A percentile compares a stretch with the other conserved stretches of the same genome.
These are phyloP conservation scores for Cercospora zeina DNA, from an alignment of 2,329 filamentous ascomycete genomes.

Conservation along the genomic window DNA sequence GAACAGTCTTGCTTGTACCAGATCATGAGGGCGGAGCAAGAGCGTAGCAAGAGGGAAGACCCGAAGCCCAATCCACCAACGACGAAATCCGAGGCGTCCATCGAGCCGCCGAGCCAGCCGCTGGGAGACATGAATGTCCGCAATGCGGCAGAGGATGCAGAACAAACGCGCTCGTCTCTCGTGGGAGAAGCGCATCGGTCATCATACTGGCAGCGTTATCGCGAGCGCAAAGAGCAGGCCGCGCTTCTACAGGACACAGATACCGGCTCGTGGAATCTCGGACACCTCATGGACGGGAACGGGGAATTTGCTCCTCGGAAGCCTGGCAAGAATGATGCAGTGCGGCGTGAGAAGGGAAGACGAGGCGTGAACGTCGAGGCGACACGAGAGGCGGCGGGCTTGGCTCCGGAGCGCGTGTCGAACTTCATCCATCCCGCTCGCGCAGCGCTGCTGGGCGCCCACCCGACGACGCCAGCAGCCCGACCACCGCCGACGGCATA, in stretches of 20 bases:
- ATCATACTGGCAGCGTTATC: conserved; percentile 19
- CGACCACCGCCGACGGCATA: conserved; percentile 9
- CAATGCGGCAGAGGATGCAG: background rate
- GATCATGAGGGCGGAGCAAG: conserved; percentile 22
- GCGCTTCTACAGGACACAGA: background rate
- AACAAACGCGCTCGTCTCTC: background rate
- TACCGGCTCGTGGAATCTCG: background rate
- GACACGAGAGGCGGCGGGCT: conserved; percentile 1
- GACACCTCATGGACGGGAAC: conserved; percentile 1
- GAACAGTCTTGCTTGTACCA: conserved; percentile 24
- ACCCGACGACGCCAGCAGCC: background rate
- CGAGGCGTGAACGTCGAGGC: conserved; percentile 1
- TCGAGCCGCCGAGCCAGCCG: background rate
- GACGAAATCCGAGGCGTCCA: background rate
- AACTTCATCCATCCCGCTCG: conserved; percentile 17
- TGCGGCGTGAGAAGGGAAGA: background rate
- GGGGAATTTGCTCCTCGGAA: background rate
- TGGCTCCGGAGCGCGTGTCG: conserved; percentile 12
- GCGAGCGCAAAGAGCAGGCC: conserved; percentile 10
- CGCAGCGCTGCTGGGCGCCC: conserved; percentile 3
- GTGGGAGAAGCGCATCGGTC: background rate
- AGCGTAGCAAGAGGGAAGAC: conserved; percentile 23
- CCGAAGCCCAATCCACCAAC: background rate
- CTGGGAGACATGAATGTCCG: background rate
- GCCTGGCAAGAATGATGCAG: background rate